Percentiles rank a stretch among this genome's conserved stretches.
Evolutionary conservation across 75 land plant genomes (phyloP).

Genomic region (Gnetum montanum): DNA sequence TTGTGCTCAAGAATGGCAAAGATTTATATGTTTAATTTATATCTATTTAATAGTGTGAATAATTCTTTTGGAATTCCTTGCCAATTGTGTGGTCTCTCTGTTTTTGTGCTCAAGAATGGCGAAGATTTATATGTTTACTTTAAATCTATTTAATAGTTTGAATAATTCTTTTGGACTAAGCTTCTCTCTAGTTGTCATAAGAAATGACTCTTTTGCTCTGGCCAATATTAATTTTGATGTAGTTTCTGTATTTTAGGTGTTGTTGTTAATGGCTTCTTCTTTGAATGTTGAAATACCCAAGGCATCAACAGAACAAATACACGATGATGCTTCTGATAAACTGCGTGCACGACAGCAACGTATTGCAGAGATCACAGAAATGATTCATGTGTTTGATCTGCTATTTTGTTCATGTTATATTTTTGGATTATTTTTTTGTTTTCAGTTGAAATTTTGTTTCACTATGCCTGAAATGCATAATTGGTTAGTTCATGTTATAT

Average conservation of each 20-base stretch:
- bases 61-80: no score
- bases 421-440: background rate
- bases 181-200: no score
- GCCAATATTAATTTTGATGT: background rate
- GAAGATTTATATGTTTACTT: no score
- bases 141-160: background rate
- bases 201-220: no score
- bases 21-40: no score
- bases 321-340: constrained; percentile 22
- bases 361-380: constrained; percentile 92
- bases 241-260: constrained; percentile 42
- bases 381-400: constrained; percentile 75
- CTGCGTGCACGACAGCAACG: constrained; percentile 68
- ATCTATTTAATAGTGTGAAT: background rate
- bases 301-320: constrained; percentile 8
- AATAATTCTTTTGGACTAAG: background rate
- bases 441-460: background rate
- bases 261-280: constrained; percentile 92
- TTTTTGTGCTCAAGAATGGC: no score
- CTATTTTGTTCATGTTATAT: background rate
- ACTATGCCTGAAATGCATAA: background rate
- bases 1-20: no score
- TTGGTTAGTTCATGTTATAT: background rate
- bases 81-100: no score
- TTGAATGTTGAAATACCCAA: constrained; percentile 39